Conservation (phyloP, 768 basidiomycete species). For the Lactifluus subvellereus region DNA sequence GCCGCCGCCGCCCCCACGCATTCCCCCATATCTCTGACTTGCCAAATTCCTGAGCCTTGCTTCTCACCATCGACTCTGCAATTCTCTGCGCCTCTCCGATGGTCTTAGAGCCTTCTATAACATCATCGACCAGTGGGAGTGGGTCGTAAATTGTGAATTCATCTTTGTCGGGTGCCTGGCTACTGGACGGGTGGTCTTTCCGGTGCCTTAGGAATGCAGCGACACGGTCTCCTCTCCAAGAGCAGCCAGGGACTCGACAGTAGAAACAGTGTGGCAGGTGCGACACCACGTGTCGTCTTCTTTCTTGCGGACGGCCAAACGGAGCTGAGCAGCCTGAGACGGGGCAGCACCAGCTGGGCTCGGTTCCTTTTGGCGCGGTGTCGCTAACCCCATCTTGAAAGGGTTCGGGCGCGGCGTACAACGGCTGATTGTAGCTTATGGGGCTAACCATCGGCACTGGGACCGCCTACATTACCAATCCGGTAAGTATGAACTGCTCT, state of each 20-base stretch:
- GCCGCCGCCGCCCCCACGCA: background rate
- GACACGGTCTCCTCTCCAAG: constrained; percentile 5
- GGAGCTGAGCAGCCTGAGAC: background rate
- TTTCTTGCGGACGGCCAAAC: background rate
- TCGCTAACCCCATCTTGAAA: too few relatives aligned
- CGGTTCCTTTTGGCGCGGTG: too few relatives aligned
- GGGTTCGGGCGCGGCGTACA: too few relatives aligned
- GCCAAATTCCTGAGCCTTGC: background rate
- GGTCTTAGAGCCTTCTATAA: background rate
- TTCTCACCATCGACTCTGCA: background rate
- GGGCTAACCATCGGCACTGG: too few relatives aligned
- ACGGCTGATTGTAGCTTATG: too few relatives aligned
- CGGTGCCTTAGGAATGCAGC: background rate
- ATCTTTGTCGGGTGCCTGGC: background rate
- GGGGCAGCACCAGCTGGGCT: background rate
- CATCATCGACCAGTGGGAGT: background rate
- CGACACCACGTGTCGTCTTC: background rate
- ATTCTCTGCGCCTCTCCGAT: background rate
- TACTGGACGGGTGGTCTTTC: background rate
- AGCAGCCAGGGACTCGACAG: background rate
- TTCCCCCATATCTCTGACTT: background rate
- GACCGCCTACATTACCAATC: too few relatives aligned
- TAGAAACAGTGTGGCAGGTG: constrained; percentile 7
- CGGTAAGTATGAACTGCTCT: too few relatives aligned
- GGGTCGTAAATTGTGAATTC: background rate